Conservation (phyloP, 352 stramenopile genomes). For the Saprolegnia diclina region DNA sequence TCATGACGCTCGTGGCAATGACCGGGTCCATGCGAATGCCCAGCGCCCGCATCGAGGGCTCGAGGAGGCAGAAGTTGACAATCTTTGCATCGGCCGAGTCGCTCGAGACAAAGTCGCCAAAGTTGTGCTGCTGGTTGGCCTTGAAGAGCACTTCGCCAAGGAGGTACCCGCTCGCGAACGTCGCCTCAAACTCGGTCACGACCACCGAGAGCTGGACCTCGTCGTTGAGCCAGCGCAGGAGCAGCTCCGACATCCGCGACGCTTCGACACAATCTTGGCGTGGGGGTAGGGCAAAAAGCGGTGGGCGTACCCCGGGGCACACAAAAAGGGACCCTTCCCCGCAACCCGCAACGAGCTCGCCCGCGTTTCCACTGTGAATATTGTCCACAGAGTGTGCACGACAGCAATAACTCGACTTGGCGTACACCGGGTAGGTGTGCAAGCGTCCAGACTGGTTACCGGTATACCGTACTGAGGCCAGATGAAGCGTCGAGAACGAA, state of each 20-base stretch:
- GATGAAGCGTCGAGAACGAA: not conserved
- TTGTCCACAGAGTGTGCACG: too few species aligned
- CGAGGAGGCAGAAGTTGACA: slow-evolving; percentile 84
- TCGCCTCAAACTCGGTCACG: slow-evolving; percentile 57
- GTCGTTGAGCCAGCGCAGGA: slow-evolving; percentile 79
- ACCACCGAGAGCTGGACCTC: slow-evolving; percentile 62
- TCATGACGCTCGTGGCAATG: slow-evolving; percentile 75
- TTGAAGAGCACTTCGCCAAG: slow-evolving; percentile 76
- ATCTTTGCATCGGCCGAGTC: slow-evolving; percentile 74
- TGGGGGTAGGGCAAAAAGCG: too few species aligned
- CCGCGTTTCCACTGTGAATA: too few species aligned
- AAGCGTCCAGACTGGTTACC: too few species aligned
- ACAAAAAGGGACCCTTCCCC: not conserved
- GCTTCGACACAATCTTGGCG: slow-evolving; percentile 1
- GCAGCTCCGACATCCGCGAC: slow-evolving; percentile 55
- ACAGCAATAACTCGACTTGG: too few species aligned
- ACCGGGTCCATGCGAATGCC: slow-evolving; percentile 74
- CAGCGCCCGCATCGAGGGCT: slow-evolving; percentile 66
- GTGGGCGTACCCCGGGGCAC: not conserved
- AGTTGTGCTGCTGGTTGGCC: slow-evolving; percentile 88
- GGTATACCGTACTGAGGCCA: not conserved
- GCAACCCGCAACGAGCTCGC: too few species aligned
- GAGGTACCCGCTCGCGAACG: slow-evolving; percentile 83
- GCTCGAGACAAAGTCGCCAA: slow-evolving; percentile 71
- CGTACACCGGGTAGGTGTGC: too few species aligned